Conservation (phyloP, 805 yeast genomes). For the Saturnispora sanitii region DNA sequence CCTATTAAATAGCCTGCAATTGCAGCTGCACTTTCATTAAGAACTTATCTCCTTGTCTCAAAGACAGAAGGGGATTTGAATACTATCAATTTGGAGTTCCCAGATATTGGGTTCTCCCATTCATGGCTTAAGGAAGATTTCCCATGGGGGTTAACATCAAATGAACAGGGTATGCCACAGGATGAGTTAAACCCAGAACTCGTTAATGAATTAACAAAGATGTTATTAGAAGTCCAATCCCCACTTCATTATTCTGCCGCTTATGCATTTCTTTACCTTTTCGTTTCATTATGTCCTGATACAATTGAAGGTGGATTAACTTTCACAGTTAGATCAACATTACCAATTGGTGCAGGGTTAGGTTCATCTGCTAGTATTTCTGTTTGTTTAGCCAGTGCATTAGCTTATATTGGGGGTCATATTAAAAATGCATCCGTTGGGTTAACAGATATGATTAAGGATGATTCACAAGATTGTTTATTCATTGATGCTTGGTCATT, state of each 20-base stretch:
- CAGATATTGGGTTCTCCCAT: conserved; percentile 63
- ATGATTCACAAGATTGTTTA: conserved; percentile 35
- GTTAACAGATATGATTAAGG: conserved; percentile 27
- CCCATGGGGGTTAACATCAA: conserved; percentile 43
- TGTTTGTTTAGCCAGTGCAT: conserved; percentile 72
- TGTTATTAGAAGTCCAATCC: conserved; percentile 37
- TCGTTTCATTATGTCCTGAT: conserved; percentile 44
- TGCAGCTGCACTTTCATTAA: conserved; percentile 84
- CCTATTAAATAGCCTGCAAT: conserved; percentile 60
- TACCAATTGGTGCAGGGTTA: conserved; percentile 94
- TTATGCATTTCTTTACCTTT: conserved; percentile 72
- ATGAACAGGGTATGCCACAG: conserved; percentile 28
- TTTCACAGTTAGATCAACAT: conserved; percentile 66
- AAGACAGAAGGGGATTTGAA: conserved; percentile 30
- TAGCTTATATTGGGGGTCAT: conserved; percentile 51
- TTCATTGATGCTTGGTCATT: conserved; percentile 81
- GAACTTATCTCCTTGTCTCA: conserved; percentile 69
- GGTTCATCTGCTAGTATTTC: conserved; percentile 91
- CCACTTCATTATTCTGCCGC: conserved; percentile 70
- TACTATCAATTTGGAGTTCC: conserved; percentile 58
- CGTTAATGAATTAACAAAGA: conserved; percentile 36
- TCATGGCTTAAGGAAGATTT: conserved; percentile 53
- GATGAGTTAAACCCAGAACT: conserved; percentile 54
- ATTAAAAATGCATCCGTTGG: conserved; percentile 31
- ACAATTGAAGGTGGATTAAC: conserved; percentile 37